Base-by-base conservation (phyloP, 2,329 filamentous ascomycete species). In the Exophiala viscosa region DNA sequence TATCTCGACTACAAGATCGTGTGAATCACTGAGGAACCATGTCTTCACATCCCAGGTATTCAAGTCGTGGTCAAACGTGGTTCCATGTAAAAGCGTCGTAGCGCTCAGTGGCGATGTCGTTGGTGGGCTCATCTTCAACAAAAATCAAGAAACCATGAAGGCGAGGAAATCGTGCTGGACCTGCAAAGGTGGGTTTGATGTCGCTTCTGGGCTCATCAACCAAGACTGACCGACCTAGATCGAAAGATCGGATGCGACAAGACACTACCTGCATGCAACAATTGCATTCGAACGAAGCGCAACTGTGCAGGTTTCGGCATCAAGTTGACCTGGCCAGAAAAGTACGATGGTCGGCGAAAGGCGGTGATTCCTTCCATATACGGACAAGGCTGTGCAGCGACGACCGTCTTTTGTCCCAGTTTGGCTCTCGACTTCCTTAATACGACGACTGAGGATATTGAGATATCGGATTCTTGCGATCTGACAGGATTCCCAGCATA, bases 81-180 rank as follows among this genome's bases (percentile, higher is more conserved):
- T 28, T 7, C 23, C 23, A 28, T 2, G 23, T 28, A 28, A 28
- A 7, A 28, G 3, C 23, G 8, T 28, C 8, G 23, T 28, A 28
- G 23, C 23, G 23, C 5, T 7, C 5, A 2, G 8, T 28, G 8
- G 8, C 3, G 23, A 28, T 28, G 23, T 4, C 3, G 23, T 28
- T 7, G 23, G 2, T 4, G 23, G 23, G 23, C 14, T 23, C 39
- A 77, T 73, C 51, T 84, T 83, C 10, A 85, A 67, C 45, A 82
- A n/a, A n/a, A n/a, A 77, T 0, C 69, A 69, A 11, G 77, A 78
- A 1, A 76, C 75, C 14, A 23, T 35, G 32, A 46, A 34, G 11
- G 17, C 44, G 10, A 2, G 23, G n/a, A 35, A 35, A 13, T 46
- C 44, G 10, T 46, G 44, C 44, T 46, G 44, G 44, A 46, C 44